These are phyloP conservation scores for Camellia oleifera DNA, from an alignment of 179 eudicot genomes.

Conservation along the genomic window DNA sequence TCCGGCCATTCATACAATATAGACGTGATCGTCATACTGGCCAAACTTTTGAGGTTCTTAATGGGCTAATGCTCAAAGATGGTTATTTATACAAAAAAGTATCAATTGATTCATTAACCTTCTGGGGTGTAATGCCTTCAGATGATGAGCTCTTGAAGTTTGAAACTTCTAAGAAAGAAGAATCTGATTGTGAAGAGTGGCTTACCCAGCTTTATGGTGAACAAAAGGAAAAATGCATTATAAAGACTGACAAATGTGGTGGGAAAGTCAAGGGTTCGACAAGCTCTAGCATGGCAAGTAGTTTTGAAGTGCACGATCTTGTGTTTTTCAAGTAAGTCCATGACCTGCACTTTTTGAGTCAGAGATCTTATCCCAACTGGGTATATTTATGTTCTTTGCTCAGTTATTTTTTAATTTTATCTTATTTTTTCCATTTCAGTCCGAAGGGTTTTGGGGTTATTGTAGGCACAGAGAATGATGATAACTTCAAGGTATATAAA, in stretches of 20 bases:
- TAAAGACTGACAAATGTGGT: conserved; percentile 30
- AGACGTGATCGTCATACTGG: conserved; percentile 89
- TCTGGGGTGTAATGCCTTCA: conserved; percentile 74
- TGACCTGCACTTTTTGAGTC: not conserved
- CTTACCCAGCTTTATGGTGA: conserved; percentile 90
- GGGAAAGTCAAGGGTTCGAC: conserved; percentile 72
- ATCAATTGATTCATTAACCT: conserved; percentile 69
- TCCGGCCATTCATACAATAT: conserved; percentile 76
- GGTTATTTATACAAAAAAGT: conserved; percentile 85
- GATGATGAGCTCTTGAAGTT: conserved; percentile 85
- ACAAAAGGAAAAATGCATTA: conserved; percentile 34
- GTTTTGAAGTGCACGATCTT: conserved; percentile 79
- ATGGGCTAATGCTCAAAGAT: conserved; percentile 83
- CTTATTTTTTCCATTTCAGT: conserved; percentile 38
- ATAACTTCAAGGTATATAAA: conserved; percentile 59
- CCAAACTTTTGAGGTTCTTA: conserved; percentile 65
- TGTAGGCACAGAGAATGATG: conserved; percentile 79
- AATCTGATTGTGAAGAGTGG: conserved; percentile 70
- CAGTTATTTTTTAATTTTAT: not conserved
- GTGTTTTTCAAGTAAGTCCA: conserved; percentile 72
- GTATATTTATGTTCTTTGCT: conserved; percentile 3
- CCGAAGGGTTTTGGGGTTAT: conserved; percentile 82
- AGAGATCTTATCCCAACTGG: not conserved
- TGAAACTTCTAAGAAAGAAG: conserved; percentile 54
- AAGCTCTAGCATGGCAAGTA: conserved; percentile 39